Percentiles rank a stretch among this genome's conserved stretches.
Conservation (phyloP, 495 filamentous ascomycete genomes). For the Terfezia claveryi region DNA sequence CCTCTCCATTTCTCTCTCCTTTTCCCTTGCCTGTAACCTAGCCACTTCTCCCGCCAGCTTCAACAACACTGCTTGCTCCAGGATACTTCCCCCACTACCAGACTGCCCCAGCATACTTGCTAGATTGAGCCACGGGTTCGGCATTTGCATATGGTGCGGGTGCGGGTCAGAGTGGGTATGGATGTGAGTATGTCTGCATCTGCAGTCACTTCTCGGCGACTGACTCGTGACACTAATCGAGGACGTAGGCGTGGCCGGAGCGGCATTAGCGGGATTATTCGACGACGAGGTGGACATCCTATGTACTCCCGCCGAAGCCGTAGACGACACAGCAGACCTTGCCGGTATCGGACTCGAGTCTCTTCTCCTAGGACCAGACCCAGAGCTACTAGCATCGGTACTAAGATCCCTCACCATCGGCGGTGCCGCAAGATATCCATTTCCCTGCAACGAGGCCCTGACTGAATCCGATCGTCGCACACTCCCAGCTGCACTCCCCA, state of each 20-base stretch:
- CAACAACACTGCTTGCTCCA: slow-evolving; percentile 5
- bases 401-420: not conserved
- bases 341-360: too few species aligned
- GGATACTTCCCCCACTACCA: not conserved
- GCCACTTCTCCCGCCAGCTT: slow-evolving; percentile 2
- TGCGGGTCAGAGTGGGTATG: not conserved
- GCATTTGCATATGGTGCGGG: not conserved
- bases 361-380: not conserved
- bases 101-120: not conserved
- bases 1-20: not conserved
- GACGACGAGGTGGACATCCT: too few species aligned
- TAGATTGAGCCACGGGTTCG: not conserved
- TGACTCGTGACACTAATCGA: too few species aligned
- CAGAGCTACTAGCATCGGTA: not conserved
- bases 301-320: too few species aligned
- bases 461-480: too few species aligned
- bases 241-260: too few species aligned
- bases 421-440: not conserved
- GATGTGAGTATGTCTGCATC: not conserved
- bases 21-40: not conserved
- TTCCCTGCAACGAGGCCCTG: too few species aligned
- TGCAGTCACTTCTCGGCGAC: too few species aligned
- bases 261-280: too few species aligned
- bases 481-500: too few species aligned
- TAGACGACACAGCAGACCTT: too few species aligned